phyloP scores from a whole-genome alignment of 1,284 basidiomycete genomes.

The Ceratobasidium theobromae region DNA sequence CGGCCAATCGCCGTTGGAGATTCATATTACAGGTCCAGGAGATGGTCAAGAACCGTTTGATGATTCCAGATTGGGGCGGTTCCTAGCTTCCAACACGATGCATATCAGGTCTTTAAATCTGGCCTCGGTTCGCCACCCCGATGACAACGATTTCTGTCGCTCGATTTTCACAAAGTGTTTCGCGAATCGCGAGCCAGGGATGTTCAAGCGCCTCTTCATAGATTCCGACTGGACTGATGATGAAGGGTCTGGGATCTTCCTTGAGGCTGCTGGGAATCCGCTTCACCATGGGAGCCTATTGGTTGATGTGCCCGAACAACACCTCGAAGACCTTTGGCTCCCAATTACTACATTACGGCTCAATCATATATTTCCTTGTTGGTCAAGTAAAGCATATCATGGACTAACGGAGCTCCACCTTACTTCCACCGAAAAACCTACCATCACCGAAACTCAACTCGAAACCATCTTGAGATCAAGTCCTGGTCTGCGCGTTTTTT shows the following conservation, averaged over 20 bases:
- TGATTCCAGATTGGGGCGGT: background rate
- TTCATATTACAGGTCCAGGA: background rate
- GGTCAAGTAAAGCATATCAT: background rate
- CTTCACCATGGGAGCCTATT: background rate
- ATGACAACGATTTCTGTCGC: background rate
- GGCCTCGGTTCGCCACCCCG: background rate
- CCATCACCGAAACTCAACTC: too few relatives aligned
- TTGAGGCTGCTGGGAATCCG: background rate
- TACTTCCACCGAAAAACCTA: too few relatives aligned
- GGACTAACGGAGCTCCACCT: background rate
- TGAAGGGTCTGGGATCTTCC: background rate
- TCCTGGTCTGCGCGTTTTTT: too few relatives aligned
- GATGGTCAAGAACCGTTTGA: background rate
- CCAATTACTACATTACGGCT: background rate
- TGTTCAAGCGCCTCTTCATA: background rate
- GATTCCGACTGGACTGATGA: background rate
- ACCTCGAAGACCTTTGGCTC: background rate
- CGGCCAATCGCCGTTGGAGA: background rate
- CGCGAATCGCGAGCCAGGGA: background rate
- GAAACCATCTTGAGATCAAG: too few relatives aligned
- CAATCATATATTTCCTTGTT: background rate
- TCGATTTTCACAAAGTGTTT: background rate
- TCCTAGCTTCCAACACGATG: background rate
- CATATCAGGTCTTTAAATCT: background rate
- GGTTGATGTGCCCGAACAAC: background rate